These are phyloP conservation scores for Globisporangium heterothallicum DNA, from an alignment of 352 stramenopile genomes.

Conservation along the genomic window DNA sequence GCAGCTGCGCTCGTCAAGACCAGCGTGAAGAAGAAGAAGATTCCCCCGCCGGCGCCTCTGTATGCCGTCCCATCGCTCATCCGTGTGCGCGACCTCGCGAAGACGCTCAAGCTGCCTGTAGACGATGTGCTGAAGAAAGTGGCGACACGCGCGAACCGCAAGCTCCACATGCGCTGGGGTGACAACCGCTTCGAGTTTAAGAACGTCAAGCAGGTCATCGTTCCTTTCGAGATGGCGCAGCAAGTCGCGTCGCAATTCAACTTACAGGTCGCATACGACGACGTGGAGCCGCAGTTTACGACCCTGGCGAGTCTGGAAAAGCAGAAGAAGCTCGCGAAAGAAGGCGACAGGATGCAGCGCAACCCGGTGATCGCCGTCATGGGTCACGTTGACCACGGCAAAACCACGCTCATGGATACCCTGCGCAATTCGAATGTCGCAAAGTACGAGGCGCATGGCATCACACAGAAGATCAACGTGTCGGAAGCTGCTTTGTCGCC, in stretches of 20 bases:
- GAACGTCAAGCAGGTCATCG: slow-evolving; percentile 69
- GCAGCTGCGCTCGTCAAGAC: background rate
- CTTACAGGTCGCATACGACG: slow-evolving; percentile 42
- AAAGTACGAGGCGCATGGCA: slow-evolving; percentile 93
- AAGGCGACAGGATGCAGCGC: slow-evolving; percentile 30
- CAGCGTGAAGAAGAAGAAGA: slow-evolving; percentile 13
- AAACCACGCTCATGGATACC: slow-evolving; percentile 99
- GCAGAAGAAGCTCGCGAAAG: slow-evolving; percentile 6
- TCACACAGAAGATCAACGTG: slow-evolving; percentile 98
- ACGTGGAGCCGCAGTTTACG: slow-evolving; percentile 49
- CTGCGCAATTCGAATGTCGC: slow-evolving; percentile 89
- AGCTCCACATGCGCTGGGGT: slow-evolving; percentile 47
- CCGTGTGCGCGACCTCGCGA: slow-evolving; percentile 70
- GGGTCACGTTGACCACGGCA: slow-evolving; percentile 99
- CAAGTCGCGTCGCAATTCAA: slow-evolving; percentile 44
- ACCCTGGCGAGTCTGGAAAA: slow-evolving; percentile 6
- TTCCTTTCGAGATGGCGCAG: slow-evolving; percentile 60
- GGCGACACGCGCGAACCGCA: slow-evolving; percentile 47
- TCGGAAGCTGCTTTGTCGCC: slow-evolving; percentile 90
- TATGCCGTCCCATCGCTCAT: slow-evolving; percentile 39
- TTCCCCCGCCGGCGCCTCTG: slow-evolving; percentile 6
- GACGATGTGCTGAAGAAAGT: slow-evolving; percentile 70
- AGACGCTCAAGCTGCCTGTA: slow-evolving; percentile 52
- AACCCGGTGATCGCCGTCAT: slow-evolving; percentile 98
- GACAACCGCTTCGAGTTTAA: slow-evolving; percentile 56